Evolutionary conservation across 148 eudicot species (phyloP).

Genomic region (Rhododendron henanense): DNA sequence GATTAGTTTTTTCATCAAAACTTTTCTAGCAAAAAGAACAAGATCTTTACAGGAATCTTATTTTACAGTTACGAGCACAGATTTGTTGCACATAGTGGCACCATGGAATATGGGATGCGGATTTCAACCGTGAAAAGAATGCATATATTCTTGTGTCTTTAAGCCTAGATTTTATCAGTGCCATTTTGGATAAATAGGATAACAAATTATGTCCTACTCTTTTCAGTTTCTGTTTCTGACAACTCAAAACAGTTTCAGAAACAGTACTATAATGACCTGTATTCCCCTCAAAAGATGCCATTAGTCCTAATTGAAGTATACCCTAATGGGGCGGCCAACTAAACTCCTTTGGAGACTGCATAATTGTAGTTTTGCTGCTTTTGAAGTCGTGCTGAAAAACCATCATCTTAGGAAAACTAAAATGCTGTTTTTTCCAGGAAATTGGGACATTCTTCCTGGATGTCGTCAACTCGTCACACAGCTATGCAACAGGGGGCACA

Average conservation of each 20-base stretch:
- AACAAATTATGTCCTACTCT: background rate
- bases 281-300: background rate
- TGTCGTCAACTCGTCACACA: slow-evolving; percentile 71
- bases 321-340: background rate
- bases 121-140: background rate
- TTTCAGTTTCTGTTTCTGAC: background rate
- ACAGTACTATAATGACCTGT: background rate
- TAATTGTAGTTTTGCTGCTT: background rate
- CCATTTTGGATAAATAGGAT: background rate
- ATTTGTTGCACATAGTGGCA: background rate
- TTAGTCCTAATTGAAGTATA: background rate
- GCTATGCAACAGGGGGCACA: slow-evolving; percentile 90
- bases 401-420: background rate
- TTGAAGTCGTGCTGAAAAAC: background rate
- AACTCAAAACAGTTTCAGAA: background rate
- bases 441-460: slow-evolving; percentile 80
- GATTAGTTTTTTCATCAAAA: too few relatives aligned
- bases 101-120: background rate
- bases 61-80: background rate
- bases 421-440: slow-evolving; percentile 42
- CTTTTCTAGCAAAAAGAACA: too few relatives aligned
- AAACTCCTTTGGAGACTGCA: background rate
- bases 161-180: background rate
- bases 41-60: too few relatives aligned
- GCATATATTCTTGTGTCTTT: background rate